phyloP scores from a whole-genome alignment of 1,139 yeast species.

The Geotrichum candidum region DNA sequence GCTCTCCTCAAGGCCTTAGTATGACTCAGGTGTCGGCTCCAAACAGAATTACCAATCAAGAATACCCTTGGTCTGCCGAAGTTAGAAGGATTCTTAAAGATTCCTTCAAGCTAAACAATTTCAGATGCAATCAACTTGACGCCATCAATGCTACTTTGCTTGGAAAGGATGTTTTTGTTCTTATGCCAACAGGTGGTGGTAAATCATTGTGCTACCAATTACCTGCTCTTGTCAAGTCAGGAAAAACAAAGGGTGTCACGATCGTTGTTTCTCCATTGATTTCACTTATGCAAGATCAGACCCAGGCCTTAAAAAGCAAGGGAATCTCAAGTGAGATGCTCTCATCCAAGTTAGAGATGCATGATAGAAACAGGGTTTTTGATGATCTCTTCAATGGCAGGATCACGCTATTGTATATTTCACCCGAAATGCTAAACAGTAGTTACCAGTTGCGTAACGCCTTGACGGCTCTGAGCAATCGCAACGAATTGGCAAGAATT shows the following conservation, averaged over 20 bases:
- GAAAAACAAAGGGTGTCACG: conserved; percentile 78
- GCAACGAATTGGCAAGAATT: conserved; percentile 66
- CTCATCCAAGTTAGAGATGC: conserved; percentile 33
- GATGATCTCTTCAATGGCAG: conserved; percentile 56
- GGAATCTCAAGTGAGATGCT: conserved; percentile 63
- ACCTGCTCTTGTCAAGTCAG: conserved; percentile 75
- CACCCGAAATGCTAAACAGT: conserved; percentile 91
- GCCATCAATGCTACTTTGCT: conserved; percentile 77
- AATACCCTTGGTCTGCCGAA: conserved; percentile 59
- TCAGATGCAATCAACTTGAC: conserved; percentile 79
- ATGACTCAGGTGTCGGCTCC: conserved; percentile 6
- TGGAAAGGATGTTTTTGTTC: conserved; percentile 88
- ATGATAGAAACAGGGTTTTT: conserved; percentile 54
- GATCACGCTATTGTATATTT: conserved; percentile 73
- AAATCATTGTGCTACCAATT: conserved; percentile 92
- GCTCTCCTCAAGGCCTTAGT: conserved; percentile 15
- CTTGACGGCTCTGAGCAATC: conserved; percentile 32
- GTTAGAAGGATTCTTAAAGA: conserved; percentile 52
- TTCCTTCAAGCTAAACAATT: conserved; percentile 58
- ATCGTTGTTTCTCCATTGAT: conserved; percentile 92
- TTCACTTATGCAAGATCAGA: conserved; percentile 97
- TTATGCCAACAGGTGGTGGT: conserved; percentile 99
- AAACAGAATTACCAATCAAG: background rate
- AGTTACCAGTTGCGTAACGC: conserved; percentile 38
- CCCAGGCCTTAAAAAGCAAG: conserved; percentile 61